Evolutionary conservation across 169 alveolate genomes (phyloP).

Genomic region (Cystoisospora suis): DNA sequence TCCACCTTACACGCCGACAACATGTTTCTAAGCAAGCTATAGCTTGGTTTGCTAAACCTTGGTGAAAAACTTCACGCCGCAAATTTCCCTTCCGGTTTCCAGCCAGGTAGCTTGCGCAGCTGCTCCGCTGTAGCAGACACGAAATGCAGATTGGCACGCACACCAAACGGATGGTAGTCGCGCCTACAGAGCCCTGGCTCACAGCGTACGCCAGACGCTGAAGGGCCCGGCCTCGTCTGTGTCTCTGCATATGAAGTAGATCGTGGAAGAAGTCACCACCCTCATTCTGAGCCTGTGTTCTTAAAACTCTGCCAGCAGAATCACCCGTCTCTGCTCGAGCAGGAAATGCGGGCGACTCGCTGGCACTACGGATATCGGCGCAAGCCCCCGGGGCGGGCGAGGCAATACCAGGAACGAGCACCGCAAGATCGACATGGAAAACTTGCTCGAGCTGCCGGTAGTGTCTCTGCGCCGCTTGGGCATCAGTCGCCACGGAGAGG

Average conservation of each 20-base stretch:
- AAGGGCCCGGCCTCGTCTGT: conserved; percentile 57
- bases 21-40: conserved; percentile 48
- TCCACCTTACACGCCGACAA: conserved; percentile 39
- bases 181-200: conserved; percentile 6
- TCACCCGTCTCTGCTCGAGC: conserved; percentile 20
- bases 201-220: conserved; percentile 60
- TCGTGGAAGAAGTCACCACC: conserved; percentile 64
- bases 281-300: conserved; percentile 36
- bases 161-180: conserved; percentile 39
- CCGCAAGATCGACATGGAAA: conserved; percentile 47
- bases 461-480: not conserved
- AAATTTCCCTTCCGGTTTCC: not conserved
- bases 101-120: not conserved
- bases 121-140: conserved; percentile 49
- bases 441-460: conserved; percentile 16
- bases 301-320: conserved; percentile 26
- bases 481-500: not conserved
- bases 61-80: conserved; percentile 46
- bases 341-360: conserved; percentile 23
- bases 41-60: conserved; percentile 62
- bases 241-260: conserved; percentile 62
- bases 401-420: conserved; percentile 34
- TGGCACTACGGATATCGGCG: conserved; percentile 34
- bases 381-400: conserved; percentile 35
- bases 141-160: conserved; percentile 44